Percentiles rank a stretch among this genome's conserved stretches.
phyloP scores from a whole-genome alignment of 2,329 filamentous ascomycete species.

The Trichophaea hybrida region DNA sequence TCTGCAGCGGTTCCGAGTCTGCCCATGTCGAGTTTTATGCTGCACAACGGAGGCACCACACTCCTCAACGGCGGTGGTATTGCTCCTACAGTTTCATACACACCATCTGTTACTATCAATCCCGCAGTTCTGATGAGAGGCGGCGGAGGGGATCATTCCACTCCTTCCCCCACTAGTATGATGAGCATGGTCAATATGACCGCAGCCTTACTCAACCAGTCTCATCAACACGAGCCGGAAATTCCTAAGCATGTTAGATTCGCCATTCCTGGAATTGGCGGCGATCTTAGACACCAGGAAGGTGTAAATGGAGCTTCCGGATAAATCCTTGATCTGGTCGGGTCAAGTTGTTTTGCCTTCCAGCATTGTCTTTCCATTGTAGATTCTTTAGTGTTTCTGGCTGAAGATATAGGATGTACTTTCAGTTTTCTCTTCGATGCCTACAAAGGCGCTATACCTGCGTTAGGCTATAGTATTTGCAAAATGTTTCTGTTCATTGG shows the following conservation, averaged over 20 bases:
- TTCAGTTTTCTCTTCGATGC: no score
- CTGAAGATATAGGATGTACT: no score
- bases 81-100: background rate
- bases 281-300: constrained; percentile 1
- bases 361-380: background rate
- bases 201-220: background rate
- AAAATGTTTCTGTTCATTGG: no score
- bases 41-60: background rate
- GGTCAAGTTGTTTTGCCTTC: background rate
- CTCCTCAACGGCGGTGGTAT: background rate
- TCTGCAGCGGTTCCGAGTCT: background rate
- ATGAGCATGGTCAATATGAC: constrained; percentile 3
- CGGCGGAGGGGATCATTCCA: background rate
- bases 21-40: background rate
- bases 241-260: constrained; percentile 18
- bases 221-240: background rate
- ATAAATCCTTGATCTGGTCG: background rate
- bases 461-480: no score
- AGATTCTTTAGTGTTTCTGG: background rate
- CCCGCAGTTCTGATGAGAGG: background rate
- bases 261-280: constrained; percentile 10
- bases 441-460: no score
- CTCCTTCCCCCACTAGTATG: background rate
- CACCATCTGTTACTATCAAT: background rate
- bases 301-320: background rate